Evolutionary conservation across 1,284 basidiomycete species (phyloP), one percentile per base, ranked within the genome.

Genomic region (Cryptococcus floricola): DNA sequence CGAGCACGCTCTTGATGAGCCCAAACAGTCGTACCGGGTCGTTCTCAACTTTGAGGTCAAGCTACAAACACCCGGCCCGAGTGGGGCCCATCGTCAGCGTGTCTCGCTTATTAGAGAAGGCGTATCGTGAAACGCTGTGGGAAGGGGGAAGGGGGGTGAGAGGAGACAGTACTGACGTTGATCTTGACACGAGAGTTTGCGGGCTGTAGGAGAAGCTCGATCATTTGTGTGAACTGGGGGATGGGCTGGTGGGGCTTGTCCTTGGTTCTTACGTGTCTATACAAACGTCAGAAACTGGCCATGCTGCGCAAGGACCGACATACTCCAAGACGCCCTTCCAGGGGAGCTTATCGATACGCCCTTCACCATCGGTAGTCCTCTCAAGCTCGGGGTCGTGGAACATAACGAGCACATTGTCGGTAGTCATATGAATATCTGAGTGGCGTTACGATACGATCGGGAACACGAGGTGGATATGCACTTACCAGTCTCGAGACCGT

Each of bases 341-440:
- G 5, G 73, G 70, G 58, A 78, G 77, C 47, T 79, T 71, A 44
- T 79, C 72, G 60, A 83, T 81, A 23, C 77, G 68, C 27, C 82
- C 83, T 13, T 73, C 74, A 23, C 82, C 81, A 63, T 82, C 72
- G 37, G 83, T 84, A 18, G 82, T 84, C 19, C 83, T 74, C 50
- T 78, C 78, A 10, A 83, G 66, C 39, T 73, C 84, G 12, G 91
- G 89, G 77, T 98, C 94, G 75, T 97, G 93, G 78, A 95, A 96
- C 90, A 98, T 93, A 60, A 98, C 78, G 48, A 98, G 88, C 49
- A 91, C 85, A 68, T 87, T 82, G 79, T 98, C 95, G 63, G 83
- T 78, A 50, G 94, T 94, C 71, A 97, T 88, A 77, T 98, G 95
- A 64, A 98, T 92, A 83, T 98, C 94, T 93, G 84, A 64, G 34